Evolutionary conservation across 2,329 filamentous ascomycete genomes (phyloP), one percentile per base, ranked within the genome.

Genomic region (Dothideomycetes sp.): DNA sequence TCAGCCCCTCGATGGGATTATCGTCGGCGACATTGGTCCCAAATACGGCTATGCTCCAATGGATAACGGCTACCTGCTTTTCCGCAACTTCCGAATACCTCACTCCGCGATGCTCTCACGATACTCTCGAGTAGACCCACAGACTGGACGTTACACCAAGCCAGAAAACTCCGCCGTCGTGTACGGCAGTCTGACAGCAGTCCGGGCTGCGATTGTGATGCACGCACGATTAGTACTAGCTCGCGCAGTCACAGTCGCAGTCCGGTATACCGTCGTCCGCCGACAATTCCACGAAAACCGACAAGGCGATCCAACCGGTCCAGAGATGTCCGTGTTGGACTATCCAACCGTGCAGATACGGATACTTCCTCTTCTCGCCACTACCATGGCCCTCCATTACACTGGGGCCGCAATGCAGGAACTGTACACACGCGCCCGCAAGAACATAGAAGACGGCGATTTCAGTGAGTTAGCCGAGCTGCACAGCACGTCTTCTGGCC

Each of bases 31-130:
- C 44, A 71, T 73, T 46, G 69, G 69, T 3, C 66, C 68, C n/a
- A 73, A 72, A 42, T 71, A 72, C 48, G 69, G 68, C 7, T 72
- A 72, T 45, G 61, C 65, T 16, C 61, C 60, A 3, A 69, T 70
- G 68, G 66, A 72, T 43, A 72, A 72, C 41, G 68, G 65, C 0
- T 72, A 72, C 50, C 68, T 71, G 64, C 59, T 73, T 4, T 72
- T 72, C 52, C 53, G 71, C 42, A 55, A 67, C 31, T 60, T 62
- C 46, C 55, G 62, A 19, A 54, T 72, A 4, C 64, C 67, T 10
- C 64, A 68, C 51, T 64, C 61, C 29, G 67, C 67, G 11, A 63
- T 72, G 57, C 54, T 73, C 7, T 65, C 63, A 7, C 59, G 64
- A 19, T 72, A 72, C 50, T 68, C 63, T 2, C 55, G 62, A 5